Conservation (phyloP, 768 basidiomycete species). For the Kwoniella dejecticola region DNA sequence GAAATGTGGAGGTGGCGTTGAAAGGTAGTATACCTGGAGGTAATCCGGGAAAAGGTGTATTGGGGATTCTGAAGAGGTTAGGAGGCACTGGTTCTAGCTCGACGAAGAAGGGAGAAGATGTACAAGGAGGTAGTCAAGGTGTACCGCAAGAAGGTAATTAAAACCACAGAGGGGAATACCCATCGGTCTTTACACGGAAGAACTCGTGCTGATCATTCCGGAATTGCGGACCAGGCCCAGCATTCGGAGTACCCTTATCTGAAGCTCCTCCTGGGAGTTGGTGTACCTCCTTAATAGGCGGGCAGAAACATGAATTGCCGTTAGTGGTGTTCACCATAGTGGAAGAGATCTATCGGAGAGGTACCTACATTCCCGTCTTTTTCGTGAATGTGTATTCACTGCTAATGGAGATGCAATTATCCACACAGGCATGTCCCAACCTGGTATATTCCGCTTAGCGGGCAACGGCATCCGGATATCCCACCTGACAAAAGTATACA, state of each 20-base stretch:
- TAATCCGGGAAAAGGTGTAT: conserved; percentile 23
- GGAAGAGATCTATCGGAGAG: conserved; percentile 50
- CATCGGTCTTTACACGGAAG: background rate
- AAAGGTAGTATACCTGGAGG: background rate
- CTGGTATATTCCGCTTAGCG: conserved; percentile 49
- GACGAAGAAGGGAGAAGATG: background rate
- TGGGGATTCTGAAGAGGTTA: conserved; percentile 34
- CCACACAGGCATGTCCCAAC: conserved; percentile 39
- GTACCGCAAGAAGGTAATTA: conserved; percentile 18
- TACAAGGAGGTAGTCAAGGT: background rate
- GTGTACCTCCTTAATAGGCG: conserved; percentile 45
- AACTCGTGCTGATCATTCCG: too few species aligned
- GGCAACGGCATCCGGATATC: conserved; percentile 43
- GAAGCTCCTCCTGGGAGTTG: conserved; percentile 37
- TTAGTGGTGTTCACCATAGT: conserved; percentile 44
- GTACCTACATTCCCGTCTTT: conserved; percentile 16
- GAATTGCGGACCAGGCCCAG: conserved; percentile 28
- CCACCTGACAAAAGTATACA: conserved; percentile 40
- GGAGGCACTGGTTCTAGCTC: conserved; percentile 16
- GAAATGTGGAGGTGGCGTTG: background rate
- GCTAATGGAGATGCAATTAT: too few species aligned
- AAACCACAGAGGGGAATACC: background rate
- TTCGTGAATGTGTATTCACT: too few species aligned
- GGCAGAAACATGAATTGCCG: conserved; percentile 46
- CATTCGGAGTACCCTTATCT: conserved; percentile 42